Evolutionary conservation across 805 yeast species (phyloP).

Genomic region (Schizosaccharomyces pombe): DNA sequence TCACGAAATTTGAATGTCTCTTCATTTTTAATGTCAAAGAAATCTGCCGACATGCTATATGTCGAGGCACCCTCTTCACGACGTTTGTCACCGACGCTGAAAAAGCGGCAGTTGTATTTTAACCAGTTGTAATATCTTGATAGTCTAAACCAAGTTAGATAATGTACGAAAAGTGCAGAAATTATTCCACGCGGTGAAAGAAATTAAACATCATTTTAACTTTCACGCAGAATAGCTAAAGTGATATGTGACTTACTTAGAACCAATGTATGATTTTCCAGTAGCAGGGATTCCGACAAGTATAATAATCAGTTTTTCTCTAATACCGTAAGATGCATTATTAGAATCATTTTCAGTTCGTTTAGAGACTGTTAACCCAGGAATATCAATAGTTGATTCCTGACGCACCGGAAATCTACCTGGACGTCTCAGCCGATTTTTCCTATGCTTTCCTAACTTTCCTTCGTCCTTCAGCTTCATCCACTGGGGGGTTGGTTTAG

Average conservation of each 20-base stretch:
- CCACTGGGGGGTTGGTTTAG: no score
- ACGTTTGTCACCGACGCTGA: constrained; percentile 89
- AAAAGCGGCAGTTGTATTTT: constrained; percentile 71
- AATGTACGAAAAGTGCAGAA: background rate
- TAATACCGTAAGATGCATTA: constrained; percentile 28
- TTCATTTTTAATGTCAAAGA: constrained; percentile 58
- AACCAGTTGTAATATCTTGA: constrained; percentile 70
- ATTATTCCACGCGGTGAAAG: background rate
- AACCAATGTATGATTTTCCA: constrained; percentile 83
- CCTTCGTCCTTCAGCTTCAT: no score
- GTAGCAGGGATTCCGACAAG: constrained; percentile 93
- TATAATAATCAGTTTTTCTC: constrained; percentile 67
- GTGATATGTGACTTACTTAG: constrained; percentile 31
- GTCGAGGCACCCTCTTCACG: constrained; percentile 17
- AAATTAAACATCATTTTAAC: no score
- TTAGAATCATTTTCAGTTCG: background rate
- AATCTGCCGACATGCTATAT: constrained; percentile 45
- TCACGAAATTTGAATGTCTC: constrained; percentile 39
- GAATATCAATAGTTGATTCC: constrained; percentile 72
- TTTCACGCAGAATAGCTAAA: no score
- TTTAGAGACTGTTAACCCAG: constrained; percentile 45
- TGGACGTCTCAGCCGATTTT: background rate
- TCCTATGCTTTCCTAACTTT: no score
- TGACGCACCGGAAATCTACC: constrained; percentile 14
- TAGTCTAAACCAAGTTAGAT: no score